Percentiles rank a stretch among this genome's conserved stretches.
phyloP scores from a whole-genome alignment of 805 yeast species.

The Myxozyma kluyveri region DNA sequence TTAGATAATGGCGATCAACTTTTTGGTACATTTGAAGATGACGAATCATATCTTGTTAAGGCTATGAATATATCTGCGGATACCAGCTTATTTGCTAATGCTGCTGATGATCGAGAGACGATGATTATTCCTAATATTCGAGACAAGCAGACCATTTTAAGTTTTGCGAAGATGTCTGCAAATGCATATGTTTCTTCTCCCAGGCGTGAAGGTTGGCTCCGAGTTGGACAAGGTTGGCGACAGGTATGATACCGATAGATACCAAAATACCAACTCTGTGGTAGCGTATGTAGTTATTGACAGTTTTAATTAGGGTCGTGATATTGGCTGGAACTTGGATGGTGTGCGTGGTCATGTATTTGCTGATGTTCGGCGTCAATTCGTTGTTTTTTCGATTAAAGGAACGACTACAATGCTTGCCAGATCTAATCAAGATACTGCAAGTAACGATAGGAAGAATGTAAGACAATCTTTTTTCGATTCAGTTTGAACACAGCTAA shows the following conservation, averaged over 20 bases:
- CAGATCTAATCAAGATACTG: slow-evolving; percentile 59
- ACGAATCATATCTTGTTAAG: not conserved
- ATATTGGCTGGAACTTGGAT: slow-evolving; percentile 82
- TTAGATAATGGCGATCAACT: not conserved
- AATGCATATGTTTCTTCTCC: slow-evolving; percentile 87
- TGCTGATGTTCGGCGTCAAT: slow-evolving; percentile 52
- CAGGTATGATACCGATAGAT: no score
- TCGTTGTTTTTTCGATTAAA: slow-evolving; percentile 76
- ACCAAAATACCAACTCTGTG: no score
- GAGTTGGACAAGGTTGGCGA: slow-evolving; percentile 52
- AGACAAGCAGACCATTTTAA: slow-evolving; percentile 68
- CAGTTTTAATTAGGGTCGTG: no score
- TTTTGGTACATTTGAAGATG: not conserved
- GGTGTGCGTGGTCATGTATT: slow-evolving; percentile 93
- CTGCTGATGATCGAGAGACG: no score
- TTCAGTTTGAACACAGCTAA: no score
- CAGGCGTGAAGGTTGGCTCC: slow-evolving; percentile 79
- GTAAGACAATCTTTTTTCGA: no score
- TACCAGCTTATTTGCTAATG: no score
- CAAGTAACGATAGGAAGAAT: slow-evolving; percentile 73
- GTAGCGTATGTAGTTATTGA: no score
- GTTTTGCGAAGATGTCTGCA: slow-evolving; percentile 80
- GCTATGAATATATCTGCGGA: not conserved
- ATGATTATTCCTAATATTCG: slow-evolving; percentile 62
- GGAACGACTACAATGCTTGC: slow-evolving; percentile 87